Conservation (phyloP, 2,329 filamentous ascomycete genomes). For the Microcera coccophila region DNA sequence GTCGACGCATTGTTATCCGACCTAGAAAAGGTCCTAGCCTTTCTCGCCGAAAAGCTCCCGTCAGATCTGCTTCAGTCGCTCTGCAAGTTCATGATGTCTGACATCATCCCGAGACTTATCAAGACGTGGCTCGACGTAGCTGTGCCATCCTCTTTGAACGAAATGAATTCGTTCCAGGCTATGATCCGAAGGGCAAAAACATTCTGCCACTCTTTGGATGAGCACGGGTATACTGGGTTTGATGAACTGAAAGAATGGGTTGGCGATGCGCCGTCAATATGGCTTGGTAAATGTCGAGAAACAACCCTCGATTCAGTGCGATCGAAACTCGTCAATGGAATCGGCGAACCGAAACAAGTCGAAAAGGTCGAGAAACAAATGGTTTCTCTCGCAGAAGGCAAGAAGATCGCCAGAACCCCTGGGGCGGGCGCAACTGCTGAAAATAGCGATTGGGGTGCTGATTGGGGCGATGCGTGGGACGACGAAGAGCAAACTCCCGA, state of each 20-base stretch:
- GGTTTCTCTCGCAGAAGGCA: slow-evolving; percentile 64
- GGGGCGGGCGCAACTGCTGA: slow-evolving; percentile 43
- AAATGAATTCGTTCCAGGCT: slow-evolving; percentile 67
- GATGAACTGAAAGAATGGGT: slow-evolving; percentile 74
- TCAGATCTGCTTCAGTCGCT: slow-evolving; percentile 55
- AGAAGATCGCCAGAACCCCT: slow-evolving; percentile 55
- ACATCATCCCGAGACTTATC: slow-evolving; percentile 64
- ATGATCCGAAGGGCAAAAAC: slow-evolving; percentile 60
- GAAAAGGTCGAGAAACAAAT: slow-evolving; percentile 83
- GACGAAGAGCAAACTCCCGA: slow-evolving; percentile 53
- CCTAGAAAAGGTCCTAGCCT: slow-evolving; percentile 48
- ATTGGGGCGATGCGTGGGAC: slow-evolving; percentile 80
- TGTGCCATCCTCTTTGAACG: slow-evolving; percentile 70
- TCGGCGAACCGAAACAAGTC: slow-evolving; percentile 65
- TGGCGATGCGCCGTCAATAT: slow-evolving; percentile 71
- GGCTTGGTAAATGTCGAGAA: slow-evolving; percentile 81
- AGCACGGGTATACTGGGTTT: slow-evolving; percentile 59
- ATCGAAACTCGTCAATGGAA: slow-evolving; percentile 60
- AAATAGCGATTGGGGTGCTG: slow-evolving; percentile 64
- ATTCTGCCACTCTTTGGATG: slow-evolving; percentile 62
- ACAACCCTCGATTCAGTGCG: slow-evolving; percentile 72
- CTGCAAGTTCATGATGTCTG: slow-evolving; percentile 66
- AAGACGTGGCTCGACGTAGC: slow-evolving; percentile 69
- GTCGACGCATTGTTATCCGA: slow-evolving; percentile 53
- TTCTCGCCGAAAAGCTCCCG: slow-evolving; percentile 51